Conservation (phyloP, 768 basidiomycete genomes). For the Austroboletus festivus region DNA sequence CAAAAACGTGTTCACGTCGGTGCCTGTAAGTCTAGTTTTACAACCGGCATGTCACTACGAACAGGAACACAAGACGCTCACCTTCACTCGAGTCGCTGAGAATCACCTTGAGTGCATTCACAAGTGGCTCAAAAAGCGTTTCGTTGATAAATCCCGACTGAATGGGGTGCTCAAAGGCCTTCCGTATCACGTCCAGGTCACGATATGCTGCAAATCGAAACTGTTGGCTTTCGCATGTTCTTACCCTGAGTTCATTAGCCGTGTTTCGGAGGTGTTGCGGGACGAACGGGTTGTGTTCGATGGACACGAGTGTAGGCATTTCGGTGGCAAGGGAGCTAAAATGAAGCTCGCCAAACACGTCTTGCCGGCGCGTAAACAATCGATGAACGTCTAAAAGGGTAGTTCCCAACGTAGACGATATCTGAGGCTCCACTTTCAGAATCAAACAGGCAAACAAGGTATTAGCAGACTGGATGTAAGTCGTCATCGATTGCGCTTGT, state of each 20-base stretch:
- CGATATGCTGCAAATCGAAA: constrained; percentile 76
- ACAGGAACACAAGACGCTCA: constrained; percentile 25
- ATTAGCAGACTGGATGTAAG: constrained; percentile 62
- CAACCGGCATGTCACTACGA: too few relatives aligned
- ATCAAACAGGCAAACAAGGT: constrained; percentile 58
- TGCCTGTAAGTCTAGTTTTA: constrained; percentile 14
- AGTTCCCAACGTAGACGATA: constrained; percentile 35
- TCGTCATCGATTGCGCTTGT: constrained; percentile 41
- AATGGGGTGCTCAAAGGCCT: constrained; percentile 64
- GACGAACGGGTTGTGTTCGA: constrained; percentile 61
- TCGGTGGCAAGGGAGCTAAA: constrained; percentile 59
- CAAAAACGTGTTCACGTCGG: constrained; percentile 47
- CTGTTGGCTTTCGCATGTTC: constrained; percentile 58
- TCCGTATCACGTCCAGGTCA: constrained; percentile 66
- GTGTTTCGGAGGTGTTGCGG: constrained; percentile 47
- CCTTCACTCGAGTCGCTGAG: constrained; percentile 62
- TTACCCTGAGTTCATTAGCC: constrained; percentile 50
- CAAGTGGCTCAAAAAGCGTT: constrained; percentile 55
- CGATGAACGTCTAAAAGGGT: constrained; percentile 67
- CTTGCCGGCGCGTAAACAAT: constrained; percentile 64
- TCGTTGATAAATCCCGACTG: constrained; percentile 47
- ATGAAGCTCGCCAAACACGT: constrained; percentile 63
- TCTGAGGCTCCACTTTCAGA: constrained; percentile 48
- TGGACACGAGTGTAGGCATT: constrained; percentile 66
- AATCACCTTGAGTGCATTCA: constrained; percentile 64